Evolutionary conservation across 441 rosid species (phyloP), one percentile per base, ranked within the genome.

Genomic region (Croton laevigatus): DNA sequence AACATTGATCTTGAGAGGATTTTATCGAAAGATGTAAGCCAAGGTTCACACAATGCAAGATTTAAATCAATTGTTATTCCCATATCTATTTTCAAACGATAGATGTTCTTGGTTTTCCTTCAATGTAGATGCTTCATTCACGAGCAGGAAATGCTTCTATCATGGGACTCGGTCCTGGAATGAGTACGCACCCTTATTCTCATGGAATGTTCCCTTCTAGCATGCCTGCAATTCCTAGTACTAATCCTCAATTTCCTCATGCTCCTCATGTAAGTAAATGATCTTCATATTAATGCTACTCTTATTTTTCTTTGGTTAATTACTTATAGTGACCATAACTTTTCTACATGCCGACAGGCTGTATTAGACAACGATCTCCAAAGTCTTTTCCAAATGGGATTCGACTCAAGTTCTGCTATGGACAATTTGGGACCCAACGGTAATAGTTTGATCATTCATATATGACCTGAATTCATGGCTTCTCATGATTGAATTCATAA

Each of bases 11-110:
- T 88, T 52, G 97, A 92, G 82, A 88, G 90, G 83, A 72, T 90
- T 76, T 83, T 90, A 1, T 85, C 97, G 4, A 89, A 87, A 86
- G 97, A 94, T 78, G 97, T 91, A 87, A 89, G 97, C 66, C 42
- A 51, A 37, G 48, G 48, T 79, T 51, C 59, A 17, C 8, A 64
- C 20, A 14, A 46, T 55, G 14, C 58, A 36, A 20, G 23, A 19
- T 23, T 42, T 59, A n/a, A 62, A 55, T 20, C 40, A 42, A 11
- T 9, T 62, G 52, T 40, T 58, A 37, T 44, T 8, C 62, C 75
- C n/a, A 75, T 46, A 66, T 70, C 53, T 60, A 57, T 68, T 27
- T n/a, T 54, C 19, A 34, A 22, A 40, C 55, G 66, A 80, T 73
- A 60, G 52, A 65, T 75, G 66, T 73, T 54, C 65, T 45, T 71